Base-by-base conservation (phyloP, 805 yeast genomes). In the Kuraishia molischiana region DNA sequence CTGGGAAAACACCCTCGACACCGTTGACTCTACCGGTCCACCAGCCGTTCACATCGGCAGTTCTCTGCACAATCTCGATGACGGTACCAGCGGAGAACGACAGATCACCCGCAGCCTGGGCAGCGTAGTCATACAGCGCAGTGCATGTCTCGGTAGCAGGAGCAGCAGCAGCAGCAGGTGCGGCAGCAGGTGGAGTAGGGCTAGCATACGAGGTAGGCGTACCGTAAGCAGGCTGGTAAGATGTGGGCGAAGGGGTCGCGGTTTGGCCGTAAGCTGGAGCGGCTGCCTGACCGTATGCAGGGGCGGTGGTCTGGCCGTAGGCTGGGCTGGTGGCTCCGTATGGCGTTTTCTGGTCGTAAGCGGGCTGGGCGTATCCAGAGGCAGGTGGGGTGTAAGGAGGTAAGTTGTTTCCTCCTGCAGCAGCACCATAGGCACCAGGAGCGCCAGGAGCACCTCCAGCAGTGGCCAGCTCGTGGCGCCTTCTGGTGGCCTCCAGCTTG, bases 21-120 rank as follows among this genome's bases (percentile, higher is more conserved):
- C 96, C 97, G 49, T 86, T 85, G 44, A 72, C 64, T 29, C 69
- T 62, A 11, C 98, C 98, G 0, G 96, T 86, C 98, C 98, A 92
- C 98, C 98, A 92, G 4, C 95, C 98, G 51, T 85, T 86, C 38
- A 79, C 71, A 55, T 87, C 95, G 0, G 74, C 67, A 1, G 95
- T 82, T 52, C 85, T 79, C 53, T 86, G 84, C 3, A 87, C 74
- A 42, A 92, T 69, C 49, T 85, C 84, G 46, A 92, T 89, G 22
- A 77, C 72, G 17, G 89, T 82, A 18, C 97, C 98, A 0, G 95
- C 95, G 24, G 78, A 70, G 64, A 92, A 85, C 15, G 83, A 61
- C 52, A 92, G 68, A 54, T 92, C 98, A 18, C 97, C 97, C 24
- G 73, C 84, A 0, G 96, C 92, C 59, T 87, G 97, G 0, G 97